These are phyloP conservation scores for Raphanus sativus DNA, from an alignment of 345 rosid genomes.

Conservation along the genomic window DNA sequence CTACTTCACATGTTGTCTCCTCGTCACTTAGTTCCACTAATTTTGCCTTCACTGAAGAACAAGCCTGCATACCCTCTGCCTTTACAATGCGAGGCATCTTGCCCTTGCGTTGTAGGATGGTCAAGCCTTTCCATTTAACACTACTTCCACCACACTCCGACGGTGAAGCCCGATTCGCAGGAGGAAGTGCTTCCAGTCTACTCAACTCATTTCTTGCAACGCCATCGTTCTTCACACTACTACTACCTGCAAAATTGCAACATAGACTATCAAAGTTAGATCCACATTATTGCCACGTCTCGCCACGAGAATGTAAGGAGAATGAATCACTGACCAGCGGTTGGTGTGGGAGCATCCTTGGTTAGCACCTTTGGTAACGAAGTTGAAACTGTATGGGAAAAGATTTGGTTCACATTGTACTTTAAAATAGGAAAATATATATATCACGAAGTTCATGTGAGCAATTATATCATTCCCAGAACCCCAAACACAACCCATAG, in stretches of 20 bases:
- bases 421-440: background rate
- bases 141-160: constrained; percentile 39
- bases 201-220: constrained; percentile 20
- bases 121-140: constrained; percentile 46
- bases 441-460: background rate
- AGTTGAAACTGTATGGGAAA: constrained; percentile 32
- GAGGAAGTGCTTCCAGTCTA: constrained; percentile 53
- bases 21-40: constrained; percentile 37
- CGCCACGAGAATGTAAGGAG: constrained; percentile 5
- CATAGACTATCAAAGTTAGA: constrained; percentile 22
- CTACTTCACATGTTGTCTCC: constrained; percentile 53
- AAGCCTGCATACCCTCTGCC: constrained; percentile 23
- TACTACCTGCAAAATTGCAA: constrained; percentile 25
- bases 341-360: constrained; percentile 19
- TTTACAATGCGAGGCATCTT: constrained; percentile 33
- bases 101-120: constrained; percentile 34
- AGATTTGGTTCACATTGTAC: constrained; percentile 2
- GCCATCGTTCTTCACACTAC: constrained; percentile 18
- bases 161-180: constrained; percentile 76
- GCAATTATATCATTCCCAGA: background rate
- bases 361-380: constrained; percentile 21
- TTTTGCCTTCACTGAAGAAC: constrained; percentile 34
- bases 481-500: too few species aligned
- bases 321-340: constrained; percentile 27
- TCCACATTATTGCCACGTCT: constrained; percentile 13